Conservation (phyloP, 2,329 filamentous ascomycete species). For the Proliferodiscus dingleyae region DNA sequence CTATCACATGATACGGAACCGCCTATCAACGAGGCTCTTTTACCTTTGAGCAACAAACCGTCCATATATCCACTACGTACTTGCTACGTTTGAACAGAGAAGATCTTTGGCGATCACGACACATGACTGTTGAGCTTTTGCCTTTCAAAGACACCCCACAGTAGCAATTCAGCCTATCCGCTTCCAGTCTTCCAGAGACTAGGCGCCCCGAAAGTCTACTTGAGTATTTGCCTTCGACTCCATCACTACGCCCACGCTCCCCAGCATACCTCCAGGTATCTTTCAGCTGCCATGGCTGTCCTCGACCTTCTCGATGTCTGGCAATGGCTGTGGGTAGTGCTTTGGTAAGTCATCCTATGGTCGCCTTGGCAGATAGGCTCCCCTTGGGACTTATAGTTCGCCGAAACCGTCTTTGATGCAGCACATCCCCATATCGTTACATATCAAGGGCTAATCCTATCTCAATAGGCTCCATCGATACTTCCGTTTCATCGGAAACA, state of each 20-base stretch:
- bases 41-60: background rate
- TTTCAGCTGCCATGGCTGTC: slow-evolving; percentile 8
- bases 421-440: background rate
- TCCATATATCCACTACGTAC: background rate
- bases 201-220: background rate
- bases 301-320: slow-evolving; percentile 6
- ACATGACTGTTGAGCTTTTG: slow-evolving; percentile 15
- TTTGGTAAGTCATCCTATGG: slow-evolving; percentile 20
- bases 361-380: background rate
- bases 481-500: slow-evolving; percentile 77
- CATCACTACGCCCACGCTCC: too few species aligned
- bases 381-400: background rate
- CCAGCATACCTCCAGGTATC: background rate
- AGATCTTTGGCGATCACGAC: slow-evolving; percentile 4
- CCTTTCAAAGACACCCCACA: slow-evolving; percentile 7
- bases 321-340: slow-evolving; percentile 20
- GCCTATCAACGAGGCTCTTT: background rate
- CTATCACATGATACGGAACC: slow-evolving; percentile 2
- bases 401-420: background rate
- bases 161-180: slow-evolving; percentile 8
- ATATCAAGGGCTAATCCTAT: background rate
- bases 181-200: background rate
- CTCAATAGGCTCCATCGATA: slow-evolving; percentile 75
- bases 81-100: background rate
- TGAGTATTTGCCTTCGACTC: background rate